phyloP scores from a whole-genome alignment of 2,329 filamentous ascomycete genomes.

The Pseudocercospora cruenta region DNA sequence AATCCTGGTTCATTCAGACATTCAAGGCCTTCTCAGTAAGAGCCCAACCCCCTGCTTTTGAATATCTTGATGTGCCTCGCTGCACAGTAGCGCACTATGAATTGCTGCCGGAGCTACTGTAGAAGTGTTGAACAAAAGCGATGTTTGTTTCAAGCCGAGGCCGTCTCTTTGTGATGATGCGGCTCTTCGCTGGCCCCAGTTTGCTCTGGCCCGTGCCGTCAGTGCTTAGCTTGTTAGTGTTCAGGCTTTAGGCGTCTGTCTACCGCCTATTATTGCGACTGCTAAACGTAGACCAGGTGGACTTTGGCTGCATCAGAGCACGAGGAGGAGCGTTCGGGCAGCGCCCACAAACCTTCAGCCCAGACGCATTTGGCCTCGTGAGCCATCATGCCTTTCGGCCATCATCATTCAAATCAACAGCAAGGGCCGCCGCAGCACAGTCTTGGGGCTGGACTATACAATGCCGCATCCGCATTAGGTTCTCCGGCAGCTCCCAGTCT shows the following conservation, averaged over 20 bases:
- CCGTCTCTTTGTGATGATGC: neutral
- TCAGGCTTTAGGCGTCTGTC: too few relatives aligned
- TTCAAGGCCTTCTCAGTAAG: neutral
- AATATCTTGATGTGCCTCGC: neutral
- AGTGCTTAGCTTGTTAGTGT: neutral
- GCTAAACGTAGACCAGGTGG: neutral
- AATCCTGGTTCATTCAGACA: neutral
- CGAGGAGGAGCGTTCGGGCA: slow-evolving; percentile 1
- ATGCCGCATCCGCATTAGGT: slow-evolving; percentile 7
- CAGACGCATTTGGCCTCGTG: neutral
- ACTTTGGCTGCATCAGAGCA: neutral
- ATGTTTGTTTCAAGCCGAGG: neutral
- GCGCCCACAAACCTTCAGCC: neutral
- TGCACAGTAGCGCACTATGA: neutral
- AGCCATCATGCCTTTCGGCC: neutral
- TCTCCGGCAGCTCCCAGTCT: slow-evolving; percentile 12
- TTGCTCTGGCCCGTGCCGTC: neutral
- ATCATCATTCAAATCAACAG: slow-evolving; percentile 17
- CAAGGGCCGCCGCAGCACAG: slow-evolving; percentile 34
- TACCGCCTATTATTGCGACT: neutral
- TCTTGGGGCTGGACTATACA: slow-evolving; percentile 7
- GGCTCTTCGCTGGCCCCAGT: neutral
- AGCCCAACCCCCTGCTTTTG: neutral
- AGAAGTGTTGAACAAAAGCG: neutral
- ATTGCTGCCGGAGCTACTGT: neutral